Evolutionary conservation across 371 early-diverging fungal species (phyloP).

Genomic region (Catenaria anguillulae): DNA sequence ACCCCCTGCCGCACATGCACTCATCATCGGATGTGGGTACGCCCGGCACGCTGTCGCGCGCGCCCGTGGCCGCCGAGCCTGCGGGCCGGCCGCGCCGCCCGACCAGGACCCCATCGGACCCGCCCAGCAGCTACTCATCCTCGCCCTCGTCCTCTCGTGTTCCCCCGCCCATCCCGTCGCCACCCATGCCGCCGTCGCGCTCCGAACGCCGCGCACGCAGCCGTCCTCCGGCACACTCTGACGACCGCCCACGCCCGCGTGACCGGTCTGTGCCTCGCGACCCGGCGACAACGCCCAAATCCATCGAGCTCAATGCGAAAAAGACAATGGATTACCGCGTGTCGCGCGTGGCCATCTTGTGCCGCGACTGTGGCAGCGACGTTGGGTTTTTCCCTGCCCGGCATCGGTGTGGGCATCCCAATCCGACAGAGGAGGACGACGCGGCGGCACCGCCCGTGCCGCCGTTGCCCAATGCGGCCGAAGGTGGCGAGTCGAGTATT

Average conservation of each 20-base stretch:
- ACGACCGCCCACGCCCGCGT: not conserved
- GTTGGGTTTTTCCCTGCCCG: slow-evolving; percentile 50
- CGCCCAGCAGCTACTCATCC: not conserved
- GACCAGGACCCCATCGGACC: not conserved
- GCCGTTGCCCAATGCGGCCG: not conserved
- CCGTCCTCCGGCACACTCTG: not conserved
- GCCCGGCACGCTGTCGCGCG: not conserved
- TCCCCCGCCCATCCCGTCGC: not conserved
- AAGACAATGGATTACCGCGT: slow-evolving; percentile 37
- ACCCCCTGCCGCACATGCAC: not conserved
- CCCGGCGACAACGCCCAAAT: too few relatives aligned
- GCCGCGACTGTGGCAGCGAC: slow-evolving; percentile 52
- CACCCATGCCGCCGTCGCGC: not conserved
- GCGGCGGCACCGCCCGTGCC: not conserved
- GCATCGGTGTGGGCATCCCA: slow-evolving; percentile 32
- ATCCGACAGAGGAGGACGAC: not conserved
- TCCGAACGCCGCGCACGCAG: not conserved
- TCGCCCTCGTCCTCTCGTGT: not conserved
- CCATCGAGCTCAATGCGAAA: not conserved
- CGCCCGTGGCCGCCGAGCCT: not conserved
- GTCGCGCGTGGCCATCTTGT: slow-evolving; percentile 41
- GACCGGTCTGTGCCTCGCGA: not conserved
- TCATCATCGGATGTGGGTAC: not conserved
- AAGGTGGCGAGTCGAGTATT: too few relatives aligned
- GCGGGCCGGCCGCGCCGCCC: not conserved